Base-by-base conservation (phyloP, 305 asterid species). In the Striga hermonthica region DNA sequence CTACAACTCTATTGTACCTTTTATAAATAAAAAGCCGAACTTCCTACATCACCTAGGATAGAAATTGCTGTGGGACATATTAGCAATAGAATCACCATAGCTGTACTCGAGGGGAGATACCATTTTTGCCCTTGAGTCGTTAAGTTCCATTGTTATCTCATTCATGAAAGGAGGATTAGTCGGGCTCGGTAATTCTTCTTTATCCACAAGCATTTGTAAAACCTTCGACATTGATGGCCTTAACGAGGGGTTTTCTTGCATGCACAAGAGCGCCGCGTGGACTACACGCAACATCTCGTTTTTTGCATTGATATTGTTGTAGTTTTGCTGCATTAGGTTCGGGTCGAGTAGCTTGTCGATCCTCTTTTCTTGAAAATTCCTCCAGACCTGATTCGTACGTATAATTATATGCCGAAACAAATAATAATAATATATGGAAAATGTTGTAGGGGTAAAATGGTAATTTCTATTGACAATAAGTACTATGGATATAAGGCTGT, bases 211-310 rank as follows among this genome's bases (percentile, higher is more conserved):
- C 90, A 88, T 86, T 50, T 74, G 71, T 14, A 86, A 72, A 13
- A 80, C 92, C 75, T 66, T 82, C 5, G 95, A 86, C 96, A 88
- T 88, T 56, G 76, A 62, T 15, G 97, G 97, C 35, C 89, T 65
- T 40, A 86, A 62, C 0, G 82, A 74, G 9, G 95, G 80, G 61
- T 67, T 72, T 60, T 88, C 90, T 71, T 90, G 97, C 43, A 85
- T 83, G 79, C 97, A 88, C 79, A 86, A 70, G 9, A 90, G 89
- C 50, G 87, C 96, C 6, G 87, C 80, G n/a, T 90, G 95, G 28
- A 84, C 76, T 40, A 79, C 82, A 37, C 90, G 81, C 48, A 57
- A 41, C 9, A 84, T 74, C 83, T 87, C 89, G 4, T 31, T 62
- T 43, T 78, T 78, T 5, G 71, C 71, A 35, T 70, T 66, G 11